A percentile compares a stretch with the other conserved stretches of the same genome.
Conservation (phyloP, 1,284 basidiomycete genomes). For the Trichosporon inkin region DNA sequence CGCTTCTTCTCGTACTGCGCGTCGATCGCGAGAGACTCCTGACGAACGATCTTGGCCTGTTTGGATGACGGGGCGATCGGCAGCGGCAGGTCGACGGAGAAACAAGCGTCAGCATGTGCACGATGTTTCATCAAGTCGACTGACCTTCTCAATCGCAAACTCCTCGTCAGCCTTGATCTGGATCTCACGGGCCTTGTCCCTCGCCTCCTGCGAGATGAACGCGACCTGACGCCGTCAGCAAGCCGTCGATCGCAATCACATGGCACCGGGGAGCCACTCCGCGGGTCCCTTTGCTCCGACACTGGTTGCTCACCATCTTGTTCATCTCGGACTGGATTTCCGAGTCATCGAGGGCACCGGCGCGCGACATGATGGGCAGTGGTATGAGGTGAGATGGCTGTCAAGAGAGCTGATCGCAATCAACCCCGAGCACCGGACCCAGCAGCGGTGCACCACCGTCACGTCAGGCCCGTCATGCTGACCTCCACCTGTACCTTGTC, state of each 20-base stretch:
- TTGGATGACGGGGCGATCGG: background rate
- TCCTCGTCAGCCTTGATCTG: slow-evolving; percentile 95
- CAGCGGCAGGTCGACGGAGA: background rate
- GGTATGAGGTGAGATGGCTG: background rate
- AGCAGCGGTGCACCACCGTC: slow-evolving; percentile 8
- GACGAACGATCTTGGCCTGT: slow-evolving; percentile 90
- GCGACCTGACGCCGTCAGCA: slow-evolving; percentile 62
- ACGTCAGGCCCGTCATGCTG: slow-evolving; percentile 6
- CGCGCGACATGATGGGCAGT: slow-evolving; percentile 44
- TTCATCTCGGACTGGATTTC: slow-evolving; percentile 97
- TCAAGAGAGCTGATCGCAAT: slow-evolving; percentile 1
- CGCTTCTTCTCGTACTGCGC: slow-evolving; percentile 87
- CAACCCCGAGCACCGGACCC: background rate
- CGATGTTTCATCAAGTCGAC: background rate
- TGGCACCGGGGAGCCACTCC: background rate
- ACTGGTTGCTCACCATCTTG: slow-evolving; percentile 74
- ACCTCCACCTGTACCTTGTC: slow-evolving; percentile 1
- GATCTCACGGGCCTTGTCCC: slow-evolving; percentile 95
- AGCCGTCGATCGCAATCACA: too few relatives aligned
- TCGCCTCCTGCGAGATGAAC: slow-evolving; percentile 94
- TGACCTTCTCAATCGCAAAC: slow-evolving; percentile 92
- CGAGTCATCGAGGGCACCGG: slow-evolving; percentile 80
- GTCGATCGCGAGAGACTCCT: slow-evolving; percentile 88
- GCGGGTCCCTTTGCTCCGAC: too few relatives aligned
- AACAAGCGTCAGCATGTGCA: background rate